A percentile compares a stretch with the other conserved stretches of the same genome.
phyloP scores from a whole-genome alignment of 2,329 filamentous ascomycete species.

The Claviceps arundinis region DNA sequence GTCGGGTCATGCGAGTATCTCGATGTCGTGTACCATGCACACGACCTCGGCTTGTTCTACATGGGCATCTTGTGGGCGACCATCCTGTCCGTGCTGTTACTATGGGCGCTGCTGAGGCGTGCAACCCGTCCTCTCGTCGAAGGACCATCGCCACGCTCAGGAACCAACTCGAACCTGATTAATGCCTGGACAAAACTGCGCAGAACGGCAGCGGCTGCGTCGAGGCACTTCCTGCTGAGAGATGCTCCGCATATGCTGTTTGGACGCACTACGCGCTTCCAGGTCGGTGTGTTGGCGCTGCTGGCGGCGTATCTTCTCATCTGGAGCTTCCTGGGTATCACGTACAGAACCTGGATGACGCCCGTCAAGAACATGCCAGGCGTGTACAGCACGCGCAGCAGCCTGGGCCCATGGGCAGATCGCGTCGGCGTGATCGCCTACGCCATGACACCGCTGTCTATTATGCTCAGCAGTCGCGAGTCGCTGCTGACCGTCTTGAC shows the following conservation, averaged over 20 bases:
- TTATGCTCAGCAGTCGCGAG: slow-evolving; percentile 55
- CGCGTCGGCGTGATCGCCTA: slow-evolving; percentile 59
- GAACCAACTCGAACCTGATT: background rate
- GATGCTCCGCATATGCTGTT: slow-evolving; percentile 47
- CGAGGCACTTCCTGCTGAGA: slow-evolving; percentile 41
- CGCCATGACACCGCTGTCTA: slow-evolving; percentile 56
- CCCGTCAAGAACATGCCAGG: slow-evolving; percentile 44
- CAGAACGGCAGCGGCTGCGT: slow-evolving; percentile 23
- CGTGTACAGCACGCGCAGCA: slow-evolving; percentile 49
- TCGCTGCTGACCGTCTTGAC: slow-evolving; percentile 57
- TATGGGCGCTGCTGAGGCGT: slow-evolving; percentile 23
- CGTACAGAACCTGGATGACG: slow-evolving; percentile 56
- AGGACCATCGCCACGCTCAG: slow-evolving; percentile 7
- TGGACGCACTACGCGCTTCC: slow-evolving; percentile 53
- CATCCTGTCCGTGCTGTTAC: slow-evolving; percentile 27
- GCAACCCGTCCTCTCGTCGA: slow-evolving; percentile 13
- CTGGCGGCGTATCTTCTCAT: slow-evolving; percentile 50
- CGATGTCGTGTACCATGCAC: slow-evolving; percentile 35
- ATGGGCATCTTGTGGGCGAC: slow-evolving; percentile 36
- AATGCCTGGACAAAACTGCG: slow-evolving; percentile 16
- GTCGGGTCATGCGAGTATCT: slow-evolving; percentile 36
- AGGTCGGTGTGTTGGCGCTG: slow-evolving; percentile 46
- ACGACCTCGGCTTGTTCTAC: slow-evolving; percentile 38
- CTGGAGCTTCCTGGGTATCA: slow-evolving; percentile 56
- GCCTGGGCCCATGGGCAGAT: slow-evolving; percentile 55